These are phyloP conservation scores for Chiua sp. DNA, from an alignment of 1,284 basidiomycete species.

Conservation along the genomic window DNA sequence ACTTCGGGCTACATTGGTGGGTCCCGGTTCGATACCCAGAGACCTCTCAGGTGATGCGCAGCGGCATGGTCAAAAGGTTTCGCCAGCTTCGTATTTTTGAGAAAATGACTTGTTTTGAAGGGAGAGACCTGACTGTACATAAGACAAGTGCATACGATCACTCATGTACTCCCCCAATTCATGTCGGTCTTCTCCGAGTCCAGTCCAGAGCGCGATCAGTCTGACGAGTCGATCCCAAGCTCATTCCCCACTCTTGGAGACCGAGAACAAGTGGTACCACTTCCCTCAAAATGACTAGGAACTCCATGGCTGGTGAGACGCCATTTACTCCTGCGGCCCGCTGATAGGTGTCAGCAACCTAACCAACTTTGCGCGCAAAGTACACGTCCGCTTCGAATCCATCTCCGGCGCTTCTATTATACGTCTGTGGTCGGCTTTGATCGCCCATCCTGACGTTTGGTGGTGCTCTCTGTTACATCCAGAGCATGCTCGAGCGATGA, in stretches of 20 bases:
- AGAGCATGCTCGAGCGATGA: slow-evolving; percentile 99
- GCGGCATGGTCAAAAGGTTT: slow-evolving; percentile 84
- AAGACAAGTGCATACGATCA: slow-evolving; percentile 81
- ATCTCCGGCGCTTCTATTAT: slow-evolving; percentile 93
- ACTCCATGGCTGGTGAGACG: slow-evolving; percentile 96
- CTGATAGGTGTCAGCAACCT: slow-evolving; percentile 94
- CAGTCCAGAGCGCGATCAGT: slow-evolving; percentile 70
- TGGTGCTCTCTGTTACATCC: not conserved
- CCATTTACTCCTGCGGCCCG: slow-evolving; percentile 92
- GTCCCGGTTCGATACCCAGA: slow-evolving; percentile 68
- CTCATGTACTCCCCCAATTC: slow-evolving; percentile 5
- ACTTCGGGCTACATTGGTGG: slow-evolving; percentile 69
- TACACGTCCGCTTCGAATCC: slow-evolving; percentile 98
- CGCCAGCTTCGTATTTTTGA: slow-evolving; percentile 91
- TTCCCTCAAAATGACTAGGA: slow-evolving; percentile 96
- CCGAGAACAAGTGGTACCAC: slow-evolving; percentile 80
- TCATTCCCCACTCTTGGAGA: slow-evolving; percentile 87
- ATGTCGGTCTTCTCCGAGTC: slow-evolving; percentile 62
- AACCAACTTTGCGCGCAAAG: slow-evolving; percentile 98
- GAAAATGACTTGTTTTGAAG: slow-evolving; percentile 89
- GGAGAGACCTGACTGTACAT: slow-evolving; percentile 86
- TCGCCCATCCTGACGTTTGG: slow-evolving; percentile 7
- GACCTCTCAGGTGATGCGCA: slow-evolving; percentile 57
- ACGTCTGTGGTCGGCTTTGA: slow-evolving; percentile 26
- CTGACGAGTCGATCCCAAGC: slow-evolving; percentile 90